Evolutionary conservation across 306 rosid genomes (phyloP), one percentile per base, ranked within the genome.

Genomic region (Inga leiocalycina): DNA sequence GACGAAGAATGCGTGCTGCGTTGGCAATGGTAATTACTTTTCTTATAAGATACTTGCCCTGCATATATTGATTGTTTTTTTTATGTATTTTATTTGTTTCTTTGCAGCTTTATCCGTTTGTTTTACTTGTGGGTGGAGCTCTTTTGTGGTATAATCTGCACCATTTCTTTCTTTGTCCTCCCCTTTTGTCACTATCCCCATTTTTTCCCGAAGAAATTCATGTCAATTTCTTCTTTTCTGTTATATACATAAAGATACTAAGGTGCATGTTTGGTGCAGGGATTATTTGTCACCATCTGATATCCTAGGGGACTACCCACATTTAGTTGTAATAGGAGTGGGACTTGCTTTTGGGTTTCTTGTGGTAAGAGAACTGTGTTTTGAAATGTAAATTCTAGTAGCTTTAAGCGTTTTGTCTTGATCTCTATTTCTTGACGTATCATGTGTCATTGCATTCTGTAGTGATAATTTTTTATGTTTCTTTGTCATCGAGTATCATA

Each of bases 321-420:
- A 94, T 90, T 87, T 97, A 84, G 93, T 91, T 64, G 46, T 94
- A 8, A 43, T 89, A 83, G 99, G 98, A 89, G 91, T 93, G 7
- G 97, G 97, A 75, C 98, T 94, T 79, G 93, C 95, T 75, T 96
- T 94, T 68, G 98, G 98, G 71, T 97, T 82, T 80, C 91, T 97
- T 76, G 99, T 97, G 95, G 98, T 94, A 84, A 87, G 89, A 80
- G 62, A 76, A 44, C 70, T 56, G 0, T 81, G 70, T 77, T 62
- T 80, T 74, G 73, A 57, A 71, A 37, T 84, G 56, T 72, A 32
- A 70, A 70, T 49, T 57, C 13, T 10, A n/a, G 48, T 82, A 43
- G 24, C 64, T 83, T 70, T 22, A 61, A 73, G 71, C 67, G 43
- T 71, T 84, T 35, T 68, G 35, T 11, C 27, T 77, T 69, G 34